Base-by-base conservation (phyloP, 2,329 filamentous ascomycete species). In the Cucurbitaria berberidis region DNA sequence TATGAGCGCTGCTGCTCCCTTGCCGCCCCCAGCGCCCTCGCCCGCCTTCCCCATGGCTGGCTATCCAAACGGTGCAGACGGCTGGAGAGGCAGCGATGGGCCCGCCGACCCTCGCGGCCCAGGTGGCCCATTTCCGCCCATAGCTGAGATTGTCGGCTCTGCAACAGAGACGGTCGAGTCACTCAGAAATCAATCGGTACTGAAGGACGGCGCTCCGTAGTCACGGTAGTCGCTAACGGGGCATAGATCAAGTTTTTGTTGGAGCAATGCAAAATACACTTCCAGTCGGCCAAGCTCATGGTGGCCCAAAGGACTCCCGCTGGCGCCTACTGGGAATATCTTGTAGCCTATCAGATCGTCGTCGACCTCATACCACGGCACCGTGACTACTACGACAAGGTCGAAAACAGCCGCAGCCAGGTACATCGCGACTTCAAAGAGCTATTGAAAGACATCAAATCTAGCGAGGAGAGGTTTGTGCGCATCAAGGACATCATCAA, bases 261-360 rank as follows among this genome's bases (percentile, higher is more conserved):
- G 19, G 69, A 73, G 6, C 57, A 63, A 8, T 80, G 80, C 34
- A 74, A 76, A 29, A 62, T 62, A 10, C 74, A 76, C 48, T 72
- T 81, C 53, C 71, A 65, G 34, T 72, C 72, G 40, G 88, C 90
- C 32, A 83, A 86, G 46, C 79, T 82, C 51, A 64, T 86, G 53
- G 60, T 73, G 24, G 50, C 53, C 41, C 62, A 51, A 29, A 70
- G 73, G 32, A 29, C 83, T 84, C 55, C 75, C 79, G 91, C 95
- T 13, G 68, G 75, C 86, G 93, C 93, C 3, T 88, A 96, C 49
- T 85, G 89, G 60, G 90, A 96, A 56, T 98, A 93, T 69, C 83
- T 98, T 52, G 85, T 88, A 58, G 90, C 93, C 10, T 92, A 84
- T 54, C 87, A 92, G 51, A 89, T 97, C 49, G 84, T 89, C 13